Percentiles rank a stretch among this genome's conserved stretches.
Conservation (phyloP, 2,329 filamentous ascomycete genomes). For the Hymenotorrendiella dingleyae region DNA sequence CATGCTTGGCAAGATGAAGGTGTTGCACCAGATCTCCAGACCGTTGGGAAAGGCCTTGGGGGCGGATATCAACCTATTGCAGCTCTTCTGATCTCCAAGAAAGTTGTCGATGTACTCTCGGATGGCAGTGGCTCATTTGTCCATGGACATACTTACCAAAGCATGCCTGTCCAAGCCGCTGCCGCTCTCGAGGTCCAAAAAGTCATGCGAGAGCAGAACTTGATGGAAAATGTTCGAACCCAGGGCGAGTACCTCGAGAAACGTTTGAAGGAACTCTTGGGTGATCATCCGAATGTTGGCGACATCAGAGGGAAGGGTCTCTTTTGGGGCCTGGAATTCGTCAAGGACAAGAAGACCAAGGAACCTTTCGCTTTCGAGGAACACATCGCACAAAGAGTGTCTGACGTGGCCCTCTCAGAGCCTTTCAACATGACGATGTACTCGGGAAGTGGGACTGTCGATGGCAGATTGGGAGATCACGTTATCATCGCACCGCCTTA, state of each 20-base stretch:
- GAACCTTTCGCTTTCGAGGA: conserved; percentile 39
- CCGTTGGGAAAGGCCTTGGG: conserved; percentile 60
- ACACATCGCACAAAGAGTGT: conserved; percentile 42
- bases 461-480: conserved; percentile 55
- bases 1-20: conserved; percentile 50
- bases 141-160: conserved; percentile 49
- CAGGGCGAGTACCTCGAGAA: conserved; percentile 46
- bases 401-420: conserved; percentile 36
- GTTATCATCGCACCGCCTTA: conserved; percentile 57
- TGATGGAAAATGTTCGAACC: conserved; percentile 51
- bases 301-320: conserved; percentile 55
- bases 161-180: conserved; percentile 52
- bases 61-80: conserved; percentile 59
- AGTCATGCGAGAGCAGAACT: conserved; percentile 49
- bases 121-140: conserved; percentile 26
- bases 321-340: conserved; percentile 53
- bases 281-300: conserved; percentile 45
- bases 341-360: conserved; percentile 44
- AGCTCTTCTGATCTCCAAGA: conserved; percentile 48
- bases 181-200: conserved; percentile 57
- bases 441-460: conserved; percentile 47
- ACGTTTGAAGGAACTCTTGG: conserved; percentile 39
- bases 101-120: conserved; percentile 40
- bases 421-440: conserved; percentile 53
- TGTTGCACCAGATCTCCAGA: conserved; percentile 57